Conservation (phyloP, 2,329 filamentous ascomycete genomes). For the Phialocephala sp. region DNA sequence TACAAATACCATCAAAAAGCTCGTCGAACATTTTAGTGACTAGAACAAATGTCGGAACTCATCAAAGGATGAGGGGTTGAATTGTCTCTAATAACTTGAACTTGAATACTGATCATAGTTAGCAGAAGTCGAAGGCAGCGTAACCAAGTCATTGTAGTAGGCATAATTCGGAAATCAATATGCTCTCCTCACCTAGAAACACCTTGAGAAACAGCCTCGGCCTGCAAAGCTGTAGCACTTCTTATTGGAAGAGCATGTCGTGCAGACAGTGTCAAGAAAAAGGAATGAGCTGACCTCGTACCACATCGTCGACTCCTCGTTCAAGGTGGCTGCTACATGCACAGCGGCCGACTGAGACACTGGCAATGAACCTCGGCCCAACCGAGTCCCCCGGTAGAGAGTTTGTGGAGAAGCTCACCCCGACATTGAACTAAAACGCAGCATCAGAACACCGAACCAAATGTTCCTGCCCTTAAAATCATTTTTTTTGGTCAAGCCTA, state of each 20-base stretch:
- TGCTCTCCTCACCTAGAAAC: background rate
- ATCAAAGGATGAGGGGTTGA: background rate
- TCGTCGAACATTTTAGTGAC: background rate
- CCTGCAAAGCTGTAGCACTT: background rate
- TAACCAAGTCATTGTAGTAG: too few species aligned
- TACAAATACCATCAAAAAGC: background rate
- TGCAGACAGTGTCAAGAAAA: background rate
- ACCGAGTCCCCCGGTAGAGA: conserved; percentile 17
- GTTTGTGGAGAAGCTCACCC: conserved; percentile 24
- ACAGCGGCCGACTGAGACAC: conserved; percentile 14
- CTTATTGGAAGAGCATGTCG: background rate
- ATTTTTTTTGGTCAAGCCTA: conserved; percentile 1
- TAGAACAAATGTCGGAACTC: background rate
- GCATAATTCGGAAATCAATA: background rate
- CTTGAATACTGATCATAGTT: background rate
- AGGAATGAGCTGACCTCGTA: conserved; percentile 17
- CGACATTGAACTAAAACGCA: conserved; percentile 7
- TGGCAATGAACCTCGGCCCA: conserved; percentile 32
- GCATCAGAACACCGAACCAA: conserved; percentile 2
- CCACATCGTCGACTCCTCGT: conserved; percentile 8
- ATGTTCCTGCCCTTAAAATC: background rate
- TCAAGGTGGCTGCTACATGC: background rate
- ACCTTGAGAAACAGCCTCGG: conserved; percentile 8
- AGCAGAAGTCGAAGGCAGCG: background rate
- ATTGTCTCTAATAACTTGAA: background rate